Conservation (phyloP, 2,329 filamentous ascomycete genomes). For the Parastagonospora nodorum region DNA sequence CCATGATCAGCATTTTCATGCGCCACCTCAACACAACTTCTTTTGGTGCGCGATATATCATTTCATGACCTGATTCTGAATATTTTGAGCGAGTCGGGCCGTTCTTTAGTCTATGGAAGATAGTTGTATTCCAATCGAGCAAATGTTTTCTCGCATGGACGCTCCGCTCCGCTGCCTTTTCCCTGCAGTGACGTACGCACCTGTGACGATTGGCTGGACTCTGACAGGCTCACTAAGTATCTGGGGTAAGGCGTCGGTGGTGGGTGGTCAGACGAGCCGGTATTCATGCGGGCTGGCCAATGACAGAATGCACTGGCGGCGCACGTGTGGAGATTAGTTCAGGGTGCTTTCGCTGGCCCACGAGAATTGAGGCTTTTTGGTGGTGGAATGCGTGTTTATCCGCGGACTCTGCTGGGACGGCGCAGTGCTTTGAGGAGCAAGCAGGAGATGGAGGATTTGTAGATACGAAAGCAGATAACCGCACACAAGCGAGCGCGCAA, state of each 20-base stretch:
- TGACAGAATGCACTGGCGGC: conserved; percentile 7
- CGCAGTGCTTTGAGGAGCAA: not conserved
- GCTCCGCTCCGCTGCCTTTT: not conserved
- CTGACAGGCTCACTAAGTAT: conserved; percentile 7
- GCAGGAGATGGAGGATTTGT: not conserved
- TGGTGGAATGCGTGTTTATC: not conserved
- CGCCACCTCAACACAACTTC: not conserved
- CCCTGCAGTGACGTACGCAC: not conserved
- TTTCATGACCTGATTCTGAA: not conserved
- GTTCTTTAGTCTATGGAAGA: not conserved
- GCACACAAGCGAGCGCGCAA: conserved; percentile 10
- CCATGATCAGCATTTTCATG: not conserved
- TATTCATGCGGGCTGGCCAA: conserved; percentile 14
- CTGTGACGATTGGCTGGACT: not conserved
- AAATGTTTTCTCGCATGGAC: not conserved
- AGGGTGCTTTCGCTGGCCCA: not conserved
- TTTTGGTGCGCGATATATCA: not conserved
- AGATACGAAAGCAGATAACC: not conserved
- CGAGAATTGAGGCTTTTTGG: not conserved
- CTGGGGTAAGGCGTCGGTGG: conserved; percentile 28
- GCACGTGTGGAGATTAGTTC: conserved; percentile 2
- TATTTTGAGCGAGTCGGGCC: not conserved
- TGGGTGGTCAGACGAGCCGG: conserved; percentile 7
- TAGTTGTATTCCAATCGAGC: conserved; percentile 1
- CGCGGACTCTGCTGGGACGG: not conserved